Base-by-base conservation (phyloP, 768 basidiomycete species). In the Amanita thiersii region DNA sequence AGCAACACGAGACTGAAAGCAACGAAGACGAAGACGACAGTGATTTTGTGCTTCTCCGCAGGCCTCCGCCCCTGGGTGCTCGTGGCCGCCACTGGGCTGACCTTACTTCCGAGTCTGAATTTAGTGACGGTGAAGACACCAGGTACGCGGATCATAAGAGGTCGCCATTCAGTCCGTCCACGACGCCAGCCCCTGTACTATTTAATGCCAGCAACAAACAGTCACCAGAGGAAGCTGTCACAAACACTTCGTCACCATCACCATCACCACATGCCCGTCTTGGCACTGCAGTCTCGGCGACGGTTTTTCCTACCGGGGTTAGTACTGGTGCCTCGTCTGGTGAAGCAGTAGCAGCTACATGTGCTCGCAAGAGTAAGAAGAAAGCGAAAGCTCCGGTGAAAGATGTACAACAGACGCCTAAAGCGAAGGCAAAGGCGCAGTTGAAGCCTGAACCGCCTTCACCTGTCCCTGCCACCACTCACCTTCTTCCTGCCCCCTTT, bases 41-140 rank as follows among this genome's bases (percentile, higher is more conserved):
- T 35, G 76, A 77, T 42, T 75, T 70, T 52, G 68, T 77, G 37
- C 53, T 77, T 39, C 59, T 77, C 43, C 65, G 59, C 46, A 50
- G 57, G 37, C 60, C 58, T 8, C 50, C 47, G 21, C 57, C 65
- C 29, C 53, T 40, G 40, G 15, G 42, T 38, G 38, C 28, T 33
- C 45, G 35, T 32, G n/a, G n/a, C n/a, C 28, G 40, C 20, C 28
- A 29, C 31, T 33, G 45, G 44, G 17, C 37, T 44, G 4, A 48
- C 49, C 7, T 38, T 39, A 53, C 47, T 11, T 23, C 47, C 8
- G 32, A 42, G 25, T 36, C 48, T 20, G 44, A 46, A 15, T 21
- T 5, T 8, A 39, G 26, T 26, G 15, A 38, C 23, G 8, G 12
- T 17, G 12, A 39, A 28, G n/a, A n/a, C n/a, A n/a, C n/a, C n/a